These are phyloP conservation scores for Albophoma yamanashiensis DNA, from an alignment of 2,329 filamentous ascomycete genomes.

Conservation along the genomic window DNA sequence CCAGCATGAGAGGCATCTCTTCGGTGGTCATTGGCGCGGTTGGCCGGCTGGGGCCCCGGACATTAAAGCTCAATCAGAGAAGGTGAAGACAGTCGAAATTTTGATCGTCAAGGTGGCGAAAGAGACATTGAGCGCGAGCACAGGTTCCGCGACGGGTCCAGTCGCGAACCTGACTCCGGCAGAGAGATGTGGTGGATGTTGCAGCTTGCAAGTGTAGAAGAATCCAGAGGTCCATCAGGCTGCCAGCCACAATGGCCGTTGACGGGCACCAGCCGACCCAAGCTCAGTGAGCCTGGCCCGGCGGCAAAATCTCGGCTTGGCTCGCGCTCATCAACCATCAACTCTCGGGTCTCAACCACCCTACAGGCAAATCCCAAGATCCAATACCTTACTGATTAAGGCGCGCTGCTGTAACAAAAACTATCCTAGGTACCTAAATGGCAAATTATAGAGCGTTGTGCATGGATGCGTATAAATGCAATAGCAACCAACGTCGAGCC, in stretches of 20 bases:
- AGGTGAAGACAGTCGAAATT: background rate
- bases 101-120: background rate
- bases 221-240: background rate
- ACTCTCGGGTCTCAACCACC: too few species aligned
- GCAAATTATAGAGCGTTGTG: too few species aligned
- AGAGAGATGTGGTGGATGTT: background rate
- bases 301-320: background rate
- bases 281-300: background rate
- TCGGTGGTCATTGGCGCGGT: constrained; percentile 19
- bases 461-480: too few species aligned
- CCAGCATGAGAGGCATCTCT: constrained; percentile 33
- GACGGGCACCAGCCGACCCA: background rate
- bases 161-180: background rate
- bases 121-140: background rate
- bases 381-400: too few species aligned
- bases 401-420: too few species aligned
- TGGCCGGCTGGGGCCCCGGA: background rate
- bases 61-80: background rate
- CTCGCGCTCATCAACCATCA: too few species aligned
- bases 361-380: too few species aligned
- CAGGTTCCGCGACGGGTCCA: background rate
- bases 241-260: background rate
- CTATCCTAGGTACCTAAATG: too few species aligned
- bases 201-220: background rate
- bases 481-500: too few species aligned